These are phyloP conservation scores for Fusarium stilboides DNA, from an alignment of 2,329 filamentous ascomycete species.

Conservation along the genomic window DNA sequence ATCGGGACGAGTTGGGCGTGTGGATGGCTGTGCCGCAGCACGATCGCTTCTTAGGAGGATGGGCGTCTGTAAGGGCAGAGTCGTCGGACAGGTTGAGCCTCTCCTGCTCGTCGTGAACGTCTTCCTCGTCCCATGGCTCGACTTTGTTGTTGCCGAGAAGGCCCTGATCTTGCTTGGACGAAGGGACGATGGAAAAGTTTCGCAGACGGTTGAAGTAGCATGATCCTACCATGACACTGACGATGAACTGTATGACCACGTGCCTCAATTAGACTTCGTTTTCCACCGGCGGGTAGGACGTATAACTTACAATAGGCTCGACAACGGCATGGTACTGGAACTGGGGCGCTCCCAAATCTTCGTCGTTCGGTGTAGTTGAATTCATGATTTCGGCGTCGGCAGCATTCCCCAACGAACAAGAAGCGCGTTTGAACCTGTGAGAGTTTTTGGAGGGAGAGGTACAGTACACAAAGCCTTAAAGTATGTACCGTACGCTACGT, in stretches of 20 bases:
- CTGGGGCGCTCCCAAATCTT: slow-evolving; percentile 49
- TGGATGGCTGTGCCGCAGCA: slow-evolving; percentile 65
- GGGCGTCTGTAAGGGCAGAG: slow-evolving; percentile 44
- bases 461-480: background rate
- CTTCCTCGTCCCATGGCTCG: slow-evolving; percentile 46
- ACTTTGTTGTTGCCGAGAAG: slow-evolving; percentile 44
- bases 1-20: slow-evolving; percentile 74
- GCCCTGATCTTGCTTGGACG: slow-evolving; percentile 40
- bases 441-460: slow-evolving; percentile 1
- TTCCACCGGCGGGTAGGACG: background rate
- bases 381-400: slow-evolving; percentile 14
- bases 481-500: background rate
- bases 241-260: slow-evolving; percentile 41
- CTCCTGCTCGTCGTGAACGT: slow-evolving; percentile 42
- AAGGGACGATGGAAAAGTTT: slow-evolving; percentile 44
- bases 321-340: slow-evolving; percentile 48
- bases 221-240: slow-evolving; percentile 50
- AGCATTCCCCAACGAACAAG: slow-evolving; percentile 21
- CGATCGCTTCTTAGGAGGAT: slow-evolving; percentile 64
- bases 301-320: slow-evolving; percentile 49
- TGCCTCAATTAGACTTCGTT: slow-evolving; percentile 1
- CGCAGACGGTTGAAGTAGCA: slow-evolving; percentile 51
- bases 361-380: slow-evolving; percentile 31
- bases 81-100: slow-evolving; percentile 21
- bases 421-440: background rate